phyloP scores from a whole-genome alignment of 1,284 basidiomycete species.

The Pyrrhoderma lamaoense region DNA sequence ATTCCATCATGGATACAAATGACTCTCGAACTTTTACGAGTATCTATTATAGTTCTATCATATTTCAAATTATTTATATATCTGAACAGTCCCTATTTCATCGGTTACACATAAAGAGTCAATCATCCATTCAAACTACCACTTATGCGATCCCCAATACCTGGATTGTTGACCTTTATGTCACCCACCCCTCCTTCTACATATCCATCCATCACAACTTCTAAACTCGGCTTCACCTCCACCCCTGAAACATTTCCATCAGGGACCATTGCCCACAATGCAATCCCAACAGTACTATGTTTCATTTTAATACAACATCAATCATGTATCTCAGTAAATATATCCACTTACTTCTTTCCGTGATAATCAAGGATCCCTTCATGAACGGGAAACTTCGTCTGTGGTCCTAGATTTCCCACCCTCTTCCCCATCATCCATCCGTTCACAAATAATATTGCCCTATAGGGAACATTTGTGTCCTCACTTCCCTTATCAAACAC shows the following conservation, averaged over 20 bases:
- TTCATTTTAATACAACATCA: neutral
- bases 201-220: constrained; percentile 48
- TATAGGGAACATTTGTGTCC: constrained; percentile 52
- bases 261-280: constrained; percentile 58
- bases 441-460: constrained; percentile 69
- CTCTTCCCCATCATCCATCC: constrained; percentile 85
- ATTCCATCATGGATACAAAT: too few relatives aligned
- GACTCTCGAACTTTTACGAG: too few relatives aligned
- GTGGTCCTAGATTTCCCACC: constrained; percentile 69
- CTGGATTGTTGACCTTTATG: constrained; percentile 51
- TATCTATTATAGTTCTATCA: too few relatives aligned
- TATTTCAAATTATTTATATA: too few relatives aligned
- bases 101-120: too few relatives aligned
- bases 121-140: too few relatives aligned
- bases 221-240: constrained; percentile 35
- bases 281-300: constrained; percentile 60
- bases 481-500: constrained; percentile 39
- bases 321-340: neutral
- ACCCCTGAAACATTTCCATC: constrained; percentile 31
- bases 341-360: constrained; percentile 55
- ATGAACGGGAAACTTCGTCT: constrained; percentile 71
- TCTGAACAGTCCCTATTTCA: too few relatives aligned
- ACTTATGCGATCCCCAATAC: neutral
- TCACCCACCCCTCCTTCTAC: constrained; percentile 60
- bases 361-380: constrained; percentile 67